Conservation (phyloP, 306 rosid genomes). For the Fagus crenata region DNA sequence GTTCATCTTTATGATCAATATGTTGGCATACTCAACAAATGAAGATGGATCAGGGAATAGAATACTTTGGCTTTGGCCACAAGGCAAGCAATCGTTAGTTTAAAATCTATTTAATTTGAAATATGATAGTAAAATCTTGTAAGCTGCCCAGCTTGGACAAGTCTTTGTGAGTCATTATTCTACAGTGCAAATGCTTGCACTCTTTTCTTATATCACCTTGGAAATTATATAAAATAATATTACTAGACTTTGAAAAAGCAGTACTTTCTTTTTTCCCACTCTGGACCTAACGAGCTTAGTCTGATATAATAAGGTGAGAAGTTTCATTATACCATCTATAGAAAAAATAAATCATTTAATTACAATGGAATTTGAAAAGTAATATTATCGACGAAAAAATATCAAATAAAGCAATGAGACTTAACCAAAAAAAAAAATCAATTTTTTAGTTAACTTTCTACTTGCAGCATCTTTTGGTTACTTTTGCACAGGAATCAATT, state of each 20-base stretch:
- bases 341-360: background rate
- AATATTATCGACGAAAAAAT: background rate
- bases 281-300: no score
- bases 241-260: background rate
- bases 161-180: conserved; percentile 32
- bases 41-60: conserved; percentile 2
- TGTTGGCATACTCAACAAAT: background rate
- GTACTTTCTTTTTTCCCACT: background rate
- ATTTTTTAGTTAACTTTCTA: background rate
- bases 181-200: conserved; percentile 31
- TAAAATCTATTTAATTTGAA: conserved; percentile 6
- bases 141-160: conserved; percentile 18
- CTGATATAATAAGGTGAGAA: no score
- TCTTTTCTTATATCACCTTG: background rate
- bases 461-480: background rate
- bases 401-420: background rate
- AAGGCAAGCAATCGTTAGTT: conserved; percentile 31
- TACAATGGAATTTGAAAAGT: background rate
- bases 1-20: background rate
- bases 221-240: background rate
- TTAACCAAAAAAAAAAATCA: background rate
- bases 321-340: background rate
- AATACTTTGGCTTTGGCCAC: conserved; percentile 30
- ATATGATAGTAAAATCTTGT: conserved; percentile 1
- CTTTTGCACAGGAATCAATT: background rate